Evolutionary conservation across 1,284 basidiomycete species (phyloP), one percentile per base, ranked within the genome.

Genomic region (Ganoderma multipileum): DNA sequence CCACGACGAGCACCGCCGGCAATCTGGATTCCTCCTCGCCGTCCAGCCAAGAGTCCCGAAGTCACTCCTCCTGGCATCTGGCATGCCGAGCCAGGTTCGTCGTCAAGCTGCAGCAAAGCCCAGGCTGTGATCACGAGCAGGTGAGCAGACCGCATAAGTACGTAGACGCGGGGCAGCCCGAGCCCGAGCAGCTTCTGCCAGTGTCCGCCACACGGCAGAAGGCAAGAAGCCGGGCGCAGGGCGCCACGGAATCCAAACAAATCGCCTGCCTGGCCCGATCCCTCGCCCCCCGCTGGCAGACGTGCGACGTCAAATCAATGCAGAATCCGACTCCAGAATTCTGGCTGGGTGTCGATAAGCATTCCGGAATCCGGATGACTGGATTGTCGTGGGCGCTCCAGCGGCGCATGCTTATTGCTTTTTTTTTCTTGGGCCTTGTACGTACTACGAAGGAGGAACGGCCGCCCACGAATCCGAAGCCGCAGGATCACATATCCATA

Each of bases 211-310:
- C 52, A 26, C 52, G 52, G 52, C 52, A 30, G 52, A 54, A 54
- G 52, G 30, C 52, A 14, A 18, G 52, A 54, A 54, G 52, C 52
- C 12, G 28, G 23, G 3, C 26, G 12, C 23, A 28, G 23, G 2
- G 47, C 47, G 47, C 47, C 47, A 50, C 47, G 47, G 47, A 50
- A 50, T 50, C 47, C 47, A 50, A 50, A 50, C 47, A 50, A 26
- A 50, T 50, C 23, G 47, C 47, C 47, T 26, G 47, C 47, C 38
- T 39, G 8, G 38, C 38, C 38, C 38, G 38, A 39, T 47, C 20
- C 20, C 20, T n/a, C 44, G 0, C 20, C 20, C 44, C 44, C 6
- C n/a, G 44, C 44, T 47, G 23, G 14, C 47, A 20, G 47, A 50
- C 47, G 47, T 50, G 47, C 47, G 47, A 50, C 23, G 47, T 8